Conservation (phyloP, 495 filamentous ascomycete genomes). For the Talaromyces nanjingensis region DNA sequence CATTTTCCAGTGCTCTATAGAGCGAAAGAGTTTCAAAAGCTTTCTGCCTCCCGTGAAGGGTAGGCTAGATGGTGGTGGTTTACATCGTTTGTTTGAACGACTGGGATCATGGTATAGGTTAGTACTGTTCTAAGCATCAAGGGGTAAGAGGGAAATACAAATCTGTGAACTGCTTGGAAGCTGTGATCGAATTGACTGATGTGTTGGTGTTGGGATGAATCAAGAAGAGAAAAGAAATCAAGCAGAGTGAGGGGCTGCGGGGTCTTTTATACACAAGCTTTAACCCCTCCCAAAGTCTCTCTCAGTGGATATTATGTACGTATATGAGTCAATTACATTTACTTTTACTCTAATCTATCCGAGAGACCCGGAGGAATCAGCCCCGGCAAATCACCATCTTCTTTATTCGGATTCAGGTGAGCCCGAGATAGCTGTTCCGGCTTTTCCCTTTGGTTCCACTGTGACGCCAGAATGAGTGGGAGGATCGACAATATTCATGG, state of each 20-base stretch:
- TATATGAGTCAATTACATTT: background rate
- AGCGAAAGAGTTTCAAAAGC: constrained; percentile 25
- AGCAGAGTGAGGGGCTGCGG: background rate
- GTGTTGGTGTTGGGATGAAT: background rate
- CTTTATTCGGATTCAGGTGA: background rate
- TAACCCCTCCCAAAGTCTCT: background rate
- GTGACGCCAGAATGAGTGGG: background rate
- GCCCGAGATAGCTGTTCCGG: background rate
- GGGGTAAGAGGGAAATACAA: constrained; percentile 4
- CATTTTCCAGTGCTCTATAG: constrained; percentile 24
- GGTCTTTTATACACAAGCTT: constrained; percentile 2
- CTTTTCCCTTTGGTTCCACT: background rate
- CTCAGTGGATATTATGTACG: background rate
- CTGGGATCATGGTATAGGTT: background rate
- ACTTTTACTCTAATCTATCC: background rate
- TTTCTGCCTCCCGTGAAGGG: constrained; percentile 22
- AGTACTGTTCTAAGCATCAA: background rate
- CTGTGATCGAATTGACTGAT: background rate
- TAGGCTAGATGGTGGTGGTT: constrained; percentile 5
- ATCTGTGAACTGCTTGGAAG: background rate
- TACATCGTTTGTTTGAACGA: constrained; percentile 6
- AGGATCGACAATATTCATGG: background rate
- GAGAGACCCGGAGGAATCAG: constrained; percentile 3
- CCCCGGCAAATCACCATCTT: background rate
- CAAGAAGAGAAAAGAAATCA: background rate